These are phyloP conservation scores for Fusarium ambrosium DNA, from an alignment of 2,329 filamentous ascomycete species.

Conservation along the genomic window DNA sequence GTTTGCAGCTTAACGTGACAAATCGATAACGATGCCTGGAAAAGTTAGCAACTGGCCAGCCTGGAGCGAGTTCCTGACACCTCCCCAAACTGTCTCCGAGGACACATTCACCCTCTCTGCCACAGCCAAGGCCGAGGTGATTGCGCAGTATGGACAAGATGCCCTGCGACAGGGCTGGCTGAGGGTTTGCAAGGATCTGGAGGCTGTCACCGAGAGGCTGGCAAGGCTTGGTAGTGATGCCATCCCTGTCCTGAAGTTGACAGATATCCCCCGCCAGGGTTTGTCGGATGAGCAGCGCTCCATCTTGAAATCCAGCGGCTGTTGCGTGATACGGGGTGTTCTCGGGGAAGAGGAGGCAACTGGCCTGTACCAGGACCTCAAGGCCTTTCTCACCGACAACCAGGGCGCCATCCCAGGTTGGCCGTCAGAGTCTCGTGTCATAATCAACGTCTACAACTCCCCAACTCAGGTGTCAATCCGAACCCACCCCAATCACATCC, in stretches of 20 bases:
- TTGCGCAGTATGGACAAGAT: conserved; percentile 53
- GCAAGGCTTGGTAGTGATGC: conserved; percentile 47
- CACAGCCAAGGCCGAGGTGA: conserved; percentile 50
- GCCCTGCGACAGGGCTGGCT: conserved; percentile 54
- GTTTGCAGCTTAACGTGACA: background rate
- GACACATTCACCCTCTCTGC: conserved; percentile 30
- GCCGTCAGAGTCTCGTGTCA: conserved; percentile 53
- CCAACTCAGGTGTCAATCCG: conserved; percentile 55
- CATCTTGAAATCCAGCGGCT: conserved; percentile 46
- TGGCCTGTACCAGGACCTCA: conserved; percentile 48
- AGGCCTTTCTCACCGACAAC: conserved; percentile 52
- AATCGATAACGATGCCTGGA: conserved; percentile 46
- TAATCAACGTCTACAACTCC: conserved; percentile 56
- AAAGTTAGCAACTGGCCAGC: conserved; percentile 37
- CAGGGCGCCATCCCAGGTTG: conserved; percentile 49
- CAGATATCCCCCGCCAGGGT: conserved; percentile 42
- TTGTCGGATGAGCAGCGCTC: conserved; percentile 37
- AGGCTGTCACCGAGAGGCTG: conserved; percentile 53
- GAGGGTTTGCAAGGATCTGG: conserved; percentile 54
- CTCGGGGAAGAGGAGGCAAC: conserved; percentile 38
- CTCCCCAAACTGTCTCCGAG: conserved; percentile 16
- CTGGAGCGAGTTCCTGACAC: conserved; percentile 39
- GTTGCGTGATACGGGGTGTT: conserved; percentile 42
- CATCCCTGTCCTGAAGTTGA: conserved; percentile 50
- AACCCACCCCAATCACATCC: conserved; percentile 54